Conservation (phyloP, 2,329 filamentous ascomycete species). For the Stemphylium beticola region DNA sequence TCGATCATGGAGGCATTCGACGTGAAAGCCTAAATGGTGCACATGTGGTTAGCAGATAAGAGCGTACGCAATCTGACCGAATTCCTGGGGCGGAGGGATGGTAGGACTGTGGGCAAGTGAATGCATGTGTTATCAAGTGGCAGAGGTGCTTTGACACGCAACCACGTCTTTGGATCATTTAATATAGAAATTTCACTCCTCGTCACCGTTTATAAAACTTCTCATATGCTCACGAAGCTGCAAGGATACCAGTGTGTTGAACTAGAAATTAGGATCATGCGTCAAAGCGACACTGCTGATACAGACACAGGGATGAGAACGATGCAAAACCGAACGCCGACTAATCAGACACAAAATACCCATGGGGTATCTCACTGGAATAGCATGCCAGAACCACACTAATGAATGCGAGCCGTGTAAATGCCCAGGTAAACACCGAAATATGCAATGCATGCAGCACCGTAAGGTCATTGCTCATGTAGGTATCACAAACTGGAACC, state of each 20-base stretch:
- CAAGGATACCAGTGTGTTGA: not conserved
- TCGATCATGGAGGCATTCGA: too few species aligned
- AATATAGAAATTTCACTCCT: too few species aligned
- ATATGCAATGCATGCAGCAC: slow-evolving; percentile 7
- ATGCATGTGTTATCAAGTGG: too few species aligned
- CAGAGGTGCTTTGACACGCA: too few species aligned
- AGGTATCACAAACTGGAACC: slow-evolving; percentile 34
- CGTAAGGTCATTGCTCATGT: not conserved
- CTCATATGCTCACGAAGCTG: not conserved
- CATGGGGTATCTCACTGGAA: slow-evolving; percentile 10
- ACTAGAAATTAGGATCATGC: slow-evolving; percentile 1
- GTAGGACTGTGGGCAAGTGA: too few species aligned
- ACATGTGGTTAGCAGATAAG: too few species aligned
- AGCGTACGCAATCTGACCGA: too few species aligned
- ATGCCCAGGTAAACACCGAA: slow-evolving; percentile 11
- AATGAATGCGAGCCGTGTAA: slow-evolving; percentile 12
- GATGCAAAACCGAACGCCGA: slow-evolving; percentile 2
- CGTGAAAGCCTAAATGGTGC: too few species aligned
- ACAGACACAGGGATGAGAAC: not conserved
- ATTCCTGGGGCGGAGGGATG: too few species aligned
- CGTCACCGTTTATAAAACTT: too few species aligned
- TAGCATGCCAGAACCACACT: slow-evolving; percentile 6
- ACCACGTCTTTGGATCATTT: too few species aligned
- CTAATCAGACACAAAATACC: slow-evolving; percentile 4
- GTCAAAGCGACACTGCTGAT: not conserved